Evolutionary conservation across 2,329 filamentous ascomycete species (phyloP).

Genomic region (Malbranchea cinnamomea): DNA sequence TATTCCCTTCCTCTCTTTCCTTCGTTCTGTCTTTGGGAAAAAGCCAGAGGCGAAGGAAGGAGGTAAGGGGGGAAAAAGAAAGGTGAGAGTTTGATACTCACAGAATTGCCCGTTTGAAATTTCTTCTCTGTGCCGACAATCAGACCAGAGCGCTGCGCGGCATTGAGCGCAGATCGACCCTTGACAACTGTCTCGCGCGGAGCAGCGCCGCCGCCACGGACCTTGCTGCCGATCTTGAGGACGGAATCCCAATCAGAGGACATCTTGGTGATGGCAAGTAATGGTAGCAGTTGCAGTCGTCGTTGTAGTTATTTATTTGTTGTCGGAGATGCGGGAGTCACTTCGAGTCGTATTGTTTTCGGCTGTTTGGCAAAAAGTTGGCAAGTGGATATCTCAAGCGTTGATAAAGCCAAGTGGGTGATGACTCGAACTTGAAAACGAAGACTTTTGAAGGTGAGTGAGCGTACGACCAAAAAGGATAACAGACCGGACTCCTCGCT

Average conservation of each 20-base stretch:
- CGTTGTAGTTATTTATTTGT: background rate
- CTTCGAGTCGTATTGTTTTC: too few relatives aligned
- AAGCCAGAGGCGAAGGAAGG: constrained; percentile 3
- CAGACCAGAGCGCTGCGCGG: constrained; percentile 65
- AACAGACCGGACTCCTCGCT: too few relatives aligned
- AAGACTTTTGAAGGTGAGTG: too few relatives aligned
- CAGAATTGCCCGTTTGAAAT: constrained; percentile 58
- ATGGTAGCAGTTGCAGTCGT: background rate
- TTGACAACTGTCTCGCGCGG: constrained; percentile 78
- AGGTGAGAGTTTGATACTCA: constrained; percentile 34
- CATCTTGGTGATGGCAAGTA: constrained; percentile 28
- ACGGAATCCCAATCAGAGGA: constrained; percentile 78
- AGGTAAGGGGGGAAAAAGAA: background rate
- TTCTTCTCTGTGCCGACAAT: constrained; percentile 89
- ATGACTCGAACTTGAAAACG: too few relatives aligned
- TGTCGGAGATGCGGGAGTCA: background rate
- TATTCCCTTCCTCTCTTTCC: constrained; percentile 4
- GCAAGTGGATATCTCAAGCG: too few relatives aligned
- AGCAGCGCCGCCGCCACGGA: constrained; percentile 47
- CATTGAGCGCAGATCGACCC: constrained; percentile 73
- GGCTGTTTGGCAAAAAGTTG: too few relatives aligned
- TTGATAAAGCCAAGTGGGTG: too few relatives aligned
- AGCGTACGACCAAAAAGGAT: too few relatives aligned
- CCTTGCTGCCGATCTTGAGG: constrained; percentile 89
- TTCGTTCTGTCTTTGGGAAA: background rate